Base-by-base conservation (phyloP, 352 stramenopile species). In the Peronospora belbahrii region DNA sequence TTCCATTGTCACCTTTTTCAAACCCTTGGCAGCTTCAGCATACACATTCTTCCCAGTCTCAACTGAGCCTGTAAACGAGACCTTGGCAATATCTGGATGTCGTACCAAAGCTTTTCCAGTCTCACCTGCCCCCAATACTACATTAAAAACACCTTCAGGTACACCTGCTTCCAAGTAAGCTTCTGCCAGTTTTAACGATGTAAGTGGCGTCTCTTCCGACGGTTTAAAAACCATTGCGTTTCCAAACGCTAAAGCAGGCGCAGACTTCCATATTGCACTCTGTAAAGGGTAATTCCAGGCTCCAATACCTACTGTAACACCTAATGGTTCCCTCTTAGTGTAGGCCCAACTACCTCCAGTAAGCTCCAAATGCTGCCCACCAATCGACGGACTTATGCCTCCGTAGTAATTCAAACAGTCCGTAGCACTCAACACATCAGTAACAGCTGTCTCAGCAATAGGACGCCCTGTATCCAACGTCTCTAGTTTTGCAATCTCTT, bases 191-290 rank as follows among this genome's bases (percentile, higher is more conserved):
- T 13, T 28, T 2, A 28, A 28, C 8, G 24, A 6, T 28, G 24
- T 28, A 11, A 28, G 52, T 10, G 87, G 86, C 37, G 87, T 96
- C 62, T 95, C 75, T 45, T 91, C 79, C 0, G 83, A 90, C 6
- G 85, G 74, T 58, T 97, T 97, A 52, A 97, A 83, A n/a, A 97
- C 78, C 68, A 96, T 87, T 15, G 84, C 77, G 59, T 94, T 96
- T 19, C 89, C 89, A 44, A 88, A 91, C 11, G 82, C 74, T 23
- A 97, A 65, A 9, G 83, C 74, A 0, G 79, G 76, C 6, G 76
- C 79, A 15, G 76, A 87, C 51, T 91, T 91, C 79, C 79, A 91
- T 8, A 65, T 73, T 14, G 79, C 79, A 30, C 76, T 88, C 40
- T 88, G 79, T 32, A 91, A 58, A 30, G 77, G 77, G 42, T 89